These are phyloP conservation scores for Pigoraptor vietnamica DNA, from an alignment of 78 protist species.

Conservation along the genomic window DNA sequence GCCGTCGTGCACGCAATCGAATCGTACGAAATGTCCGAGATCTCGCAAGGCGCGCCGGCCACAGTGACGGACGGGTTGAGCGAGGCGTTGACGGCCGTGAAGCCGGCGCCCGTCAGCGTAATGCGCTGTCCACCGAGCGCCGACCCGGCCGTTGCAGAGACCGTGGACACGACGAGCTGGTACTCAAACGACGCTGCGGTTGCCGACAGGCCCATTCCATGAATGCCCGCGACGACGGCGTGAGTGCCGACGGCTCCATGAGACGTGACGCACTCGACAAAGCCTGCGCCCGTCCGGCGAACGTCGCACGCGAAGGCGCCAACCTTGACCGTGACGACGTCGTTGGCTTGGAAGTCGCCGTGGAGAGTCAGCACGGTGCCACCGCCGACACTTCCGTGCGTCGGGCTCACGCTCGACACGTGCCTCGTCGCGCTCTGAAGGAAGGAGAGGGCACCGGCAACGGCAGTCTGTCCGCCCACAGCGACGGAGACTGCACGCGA, in stretches of 20 bases:
- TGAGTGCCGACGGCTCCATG: not conserved
- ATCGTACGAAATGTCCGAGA: not conserved
- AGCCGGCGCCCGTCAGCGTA: not conserved
- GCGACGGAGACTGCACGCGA: not conserved
- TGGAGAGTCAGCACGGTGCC: not conserved
- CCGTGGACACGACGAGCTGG: not conserved
- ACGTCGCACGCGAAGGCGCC: not conserved
- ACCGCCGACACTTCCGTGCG: not conserved
- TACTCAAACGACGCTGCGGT: not conserved
- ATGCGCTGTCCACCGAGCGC: not conserved
- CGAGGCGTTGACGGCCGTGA: not conserved
- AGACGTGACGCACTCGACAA: not conserved
- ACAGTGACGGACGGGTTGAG: not conserved
- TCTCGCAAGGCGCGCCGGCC: not conserved
- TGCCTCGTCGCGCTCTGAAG: not conserved
- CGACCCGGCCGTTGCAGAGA: not conserved
- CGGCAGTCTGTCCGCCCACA: not conserved
- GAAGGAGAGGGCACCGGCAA: not conserved
- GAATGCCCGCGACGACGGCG: not conserved
- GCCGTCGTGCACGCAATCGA: not conserved
- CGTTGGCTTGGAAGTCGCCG: not conserved
- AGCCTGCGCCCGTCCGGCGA: not conserved
- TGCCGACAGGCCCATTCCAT: not conserved
- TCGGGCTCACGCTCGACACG: not conserved
- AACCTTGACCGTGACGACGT: not conserved